These are phyloP conservation scores for Candida koratica DNA, from an alignment of 805 yeast species.

Conservation along the genomic window DNA sequence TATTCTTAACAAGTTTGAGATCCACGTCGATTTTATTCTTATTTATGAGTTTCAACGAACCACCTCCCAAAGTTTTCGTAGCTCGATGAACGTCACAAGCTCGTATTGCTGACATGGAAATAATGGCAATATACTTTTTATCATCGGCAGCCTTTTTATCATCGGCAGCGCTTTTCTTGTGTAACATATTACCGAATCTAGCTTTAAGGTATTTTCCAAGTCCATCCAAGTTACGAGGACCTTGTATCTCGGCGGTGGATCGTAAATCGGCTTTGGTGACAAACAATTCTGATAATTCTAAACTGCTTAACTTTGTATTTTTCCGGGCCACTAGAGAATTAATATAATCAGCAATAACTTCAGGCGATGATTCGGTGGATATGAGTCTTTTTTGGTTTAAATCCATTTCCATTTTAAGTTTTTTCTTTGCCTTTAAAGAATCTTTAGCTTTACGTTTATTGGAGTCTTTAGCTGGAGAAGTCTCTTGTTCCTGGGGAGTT, in stretches of 20 bases:
- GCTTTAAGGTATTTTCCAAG: slow-evolving; percentile 51
- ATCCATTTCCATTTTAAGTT: slow-evolving; percentile 63
- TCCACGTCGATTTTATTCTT: slow-evolving; percentile 73
- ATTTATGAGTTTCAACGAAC: slow-evolving; percentile 66
- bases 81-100: slow-evolving; percentile 83
- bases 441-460: slow-evolving; percentile 26
- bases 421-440: slow-evolving; percentile 61
- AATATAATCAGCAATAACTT: slow-evolving; percentile 62
- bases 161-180: too few relatives aligned
- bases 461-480: not conserved
- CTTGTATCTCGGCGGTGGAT: slow-evolving; percentile 55
- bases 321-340: slow-evolving; percentile 56
- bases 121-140: slow-evolving; percentile 46
- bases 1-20: slow-evolving; percentile 39
- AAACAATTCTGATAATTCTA: slow-evolving; percentile 69
- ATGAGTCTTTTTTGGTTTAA: slow-evolving; percentile 52
- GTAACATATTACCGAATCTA: slow-evolving; percentile 47
- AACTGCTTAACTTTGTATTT: slow-evolving; percentile 64
- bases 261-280: slow-evolving; percentile 54
- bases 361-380: slow-evolving; percentile 50
- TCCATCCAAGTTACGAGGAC: slow-evolving; percentile 52
- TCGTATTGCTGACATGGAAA: slow-evolving; percentile 76
- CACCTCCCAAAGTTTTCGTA: slow-evolving; percentile 42
- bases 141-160: slow-evolving; percentile 24
- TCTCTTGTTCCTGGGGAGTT: slow-evolving; percentile 12